These are phyloP conservation scores for Colletotrichum sp. DNA, from an alignment of 2,329 filamentous ascomycete genomes.

Conservation along the genomic window DNA sequence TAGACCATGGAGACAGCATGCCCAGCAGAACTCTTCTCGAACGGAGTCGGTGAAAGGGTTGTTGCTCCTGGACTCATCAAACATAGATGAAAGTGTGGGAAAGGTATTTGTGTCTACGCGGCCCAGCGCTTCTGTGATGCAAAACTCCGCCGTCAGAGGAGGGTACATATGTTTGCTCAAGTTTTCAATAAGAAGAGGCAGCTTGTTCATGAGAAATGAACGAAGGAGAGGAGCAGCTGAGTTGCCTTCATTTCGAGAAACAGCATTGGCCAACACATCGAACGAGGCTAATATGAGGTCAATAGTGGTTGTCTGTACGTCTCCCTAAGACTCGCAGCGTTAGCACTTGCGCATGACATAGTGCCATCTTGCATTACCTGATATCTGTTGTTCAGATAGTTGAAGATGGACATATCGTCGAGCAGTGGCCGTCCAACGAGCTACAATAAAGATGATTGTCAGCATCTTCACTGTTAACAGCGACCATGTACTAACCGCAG, in stretches of 20 bases:
- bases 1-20: constrained; percentile 88
- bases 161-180: constrained; percentile 71
- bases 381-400: constrained; percentile 84
- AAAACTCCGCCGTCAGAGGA: constrained; percentile 75
- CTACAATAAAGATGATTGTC: constrained; percentile 48
- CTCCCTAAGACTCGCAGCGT: constrained; percentile 56
- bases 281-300: constrained; percentile 90
- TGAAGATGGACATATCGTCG: constrained; percentile 80
- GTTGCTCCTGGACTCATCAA: constrained; percentile 62
- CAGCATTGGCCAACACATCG: constrained; percentile 85
- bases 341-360: neutral
- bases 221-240: constrained; percentile 75
- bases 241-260: constrained; percentile 67
- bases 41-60: constrained; percentile 64
- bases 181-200: constrained; percentile 59
- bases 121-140: constrained; percentile 74
- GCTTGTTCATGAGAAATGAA: constrained; percentile 81
- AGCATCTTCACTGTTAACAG: constrained; percentile 20
- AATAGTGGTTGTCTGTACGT: constrained; percentile 77
- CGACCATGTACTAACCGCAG: constrained; percentile 63
- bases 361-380: constrained; percentile 56
- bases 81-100: constrained; percentile 63
- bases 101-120: constrained; percentile 84
- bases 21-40: constrained; percentile 80
- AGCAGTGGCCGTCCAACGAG: constrained; percentile 82